A percentile compares a stretch with the other conserved stretches of the same genome.
phyloP scores from a whole-genome alignment of 2,329 filamentous ascomycete species.

The Tolypocladium ophioglossoides region DNA sequence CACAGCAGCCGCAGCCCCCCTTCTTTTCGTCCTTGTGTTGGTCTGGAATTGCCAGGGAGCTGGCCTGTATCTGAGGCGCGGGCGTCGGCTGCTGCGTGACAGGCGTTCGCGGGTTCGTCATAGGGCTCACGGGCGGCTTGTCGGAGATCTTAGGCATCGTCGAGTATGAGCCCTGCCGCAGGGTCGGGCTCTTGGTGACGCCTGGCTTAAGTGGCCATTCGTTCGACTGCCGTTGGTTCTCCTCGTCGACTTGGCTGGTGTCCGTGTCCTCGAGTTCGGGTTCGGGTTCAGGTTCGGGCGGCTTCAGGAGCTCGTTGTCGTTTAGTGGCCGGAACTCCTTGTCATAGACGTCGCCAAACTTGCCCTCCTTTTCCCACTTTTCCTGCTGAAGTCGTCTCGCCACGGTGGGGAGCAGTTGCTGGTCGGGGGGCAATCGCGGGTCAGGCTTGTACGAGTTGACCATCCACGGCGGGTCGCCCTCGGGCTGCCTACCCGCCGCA shows the following conservation, averaged over 20 bases:
- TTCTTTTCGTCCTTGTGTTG: conserved; percentile 26
- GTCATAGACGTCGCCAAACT: conserved; percentile 76
- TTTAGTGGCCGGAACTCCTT: conserved; percentile 78
- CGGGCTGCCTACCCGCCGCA: conserved; percentile 54
- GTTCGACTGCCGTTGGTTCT: conserved; percentile 19
- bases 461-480: conserved; percentile 94
- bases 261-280: conserved; percentile 1
- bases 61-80: conserved; percentile 9
- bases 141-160: conserved; percentile 50
- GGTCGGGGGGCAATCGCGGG: conserved; percentile 83
- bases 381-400: conserved; percentile 86
- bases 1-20: conserved; percentile 38
- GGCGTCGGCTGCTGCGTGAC: conserved; percentile 21
- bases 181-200: conserved; percentile 34
- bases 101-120: conserved; percentile 36
- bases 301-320: conserved; percentile 43
- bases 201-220: conserved; percentile 51
- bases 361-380: conserved; percentile 88
- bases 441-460: conserved; percentile 92
- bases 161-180: conserved; percentile 41
- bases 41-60: conserved; percentile 5
- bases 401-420: conserved; percentile 91
- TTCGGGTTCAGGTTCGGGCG: conserved; percentile 27
- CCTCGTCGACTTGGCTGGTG: conserved; percentile 14
- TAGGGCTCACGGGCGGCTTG: conserved; percentile 18